These are phyloP conservation scores for Candida takata DNA, from an alignment of 805 yeast genomes.

Conservation along the genomic window DNA sequence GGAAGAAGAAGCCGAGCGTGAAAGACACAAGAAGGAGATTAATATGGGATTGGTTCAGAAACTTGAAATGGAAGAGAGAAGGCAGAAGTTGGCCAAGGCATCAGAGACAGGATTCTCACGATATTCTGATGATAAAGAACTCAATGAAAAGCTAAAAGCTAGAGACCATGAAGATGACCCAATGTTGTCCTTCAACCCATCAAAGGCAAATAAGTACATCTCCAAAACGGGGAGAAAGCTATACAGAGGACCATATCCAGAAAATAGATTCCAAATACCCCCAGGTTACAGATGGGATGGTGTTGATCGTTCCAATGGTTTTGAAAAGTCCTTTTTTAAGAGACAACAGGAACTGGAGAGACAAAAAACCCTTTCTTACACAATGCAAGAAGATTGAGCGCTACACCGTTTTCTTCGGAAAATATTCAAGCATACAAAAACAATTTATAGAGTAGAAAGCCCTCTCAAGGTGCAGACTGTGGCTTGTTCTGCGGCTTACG, in stretches of 20 bases:
- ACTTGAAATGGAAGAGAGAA: conserved; percentile 30
- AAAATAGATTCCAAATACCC: conserved; percentile 65
- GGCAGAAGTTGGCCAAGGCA: conserved; percentile 24
- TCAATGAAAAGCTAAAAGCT: conserved; percentile 28
- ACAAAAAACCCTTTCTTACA: conserved; percentile 25
- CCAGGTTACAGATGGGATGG: conserved; percentile 94
- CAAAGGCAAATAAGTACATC: conserved; percentile 18
- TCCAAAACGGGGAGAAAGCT: conserved; percentile 44
- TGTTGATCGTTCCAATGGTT: conserved; percentile 82
- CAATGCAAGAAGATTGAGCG: conserved; percentile 32
- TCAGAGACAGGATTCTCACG: conserved; percentile 23
- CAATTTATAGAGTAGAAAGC: too few species aligned
- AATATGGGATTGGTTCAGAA: conserved; percentile 36
- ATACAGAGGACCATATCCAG: conserved; percentile 48
- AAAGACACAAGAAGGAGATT: conserved; percentile 21
- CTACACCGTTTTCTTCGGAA: too few species aligned
- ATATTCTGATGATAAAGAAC: conserved; percentile 32
- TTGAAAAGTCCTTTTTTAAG: conserved; percentile 57
- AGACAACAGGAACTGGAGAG: conserved; percentile 32
- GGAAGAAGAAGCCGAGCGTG: conserved; percentile 24
- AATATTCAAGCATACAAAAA: too few species aligned
- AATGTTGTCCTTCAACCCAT: conserved; percentile 37
- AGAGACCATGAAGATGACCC: conserved; percentile 57
- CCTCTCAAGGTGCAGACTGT: too few species aligned
- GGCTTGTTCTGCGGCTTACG: conserved; percentile 1